Evolutionary conservation across 306 rosid species (phyloP).

Genomic region (Senna siamea): DNA sequence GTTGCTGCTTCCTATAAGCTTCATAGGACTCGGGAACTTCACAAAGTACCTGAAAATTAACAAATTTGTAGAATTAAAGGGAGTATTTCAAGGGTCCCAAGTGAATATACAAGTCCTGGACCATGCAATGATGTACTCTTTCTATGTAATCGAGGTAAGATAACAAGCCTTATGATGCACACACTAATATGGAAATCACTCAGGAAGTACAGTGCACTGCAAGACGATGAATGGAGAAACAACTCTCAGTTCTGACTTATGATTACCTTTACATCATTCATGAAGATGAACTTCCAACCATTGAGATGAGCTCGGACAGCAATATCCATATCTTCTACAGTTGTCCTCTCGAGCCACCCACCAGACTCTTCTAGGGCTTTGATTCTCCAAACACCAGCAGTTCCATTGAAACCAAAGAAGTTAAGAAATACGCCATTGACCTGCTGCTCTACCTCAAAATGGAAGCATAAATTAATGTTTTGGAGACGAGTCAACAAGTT

Average conservation of each 20-base stretch:
- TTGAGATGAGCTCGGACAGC: conserved; percentile 93
- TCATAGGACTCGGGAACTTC: conserved; percentile 94
- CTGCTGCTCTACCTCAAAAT: conserved; percentile 96
- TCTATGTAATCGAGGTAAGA: background rate
- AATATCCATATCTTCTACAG: conserved; percentile 94
- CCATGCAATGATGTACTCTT: background rate
- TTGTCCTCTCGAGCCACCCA: conserved; percentile 92
- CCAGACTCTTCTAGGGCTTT: conserved; percentile 89
- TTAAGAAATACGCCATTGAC: conserved; percentile 85
- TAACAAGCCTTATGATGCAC: conserved; percentile 11
- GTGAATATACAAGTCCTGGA: too few relatives aligned
- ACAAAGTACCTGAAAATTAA: conserved; percentile 68
- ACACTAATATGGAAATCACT: background rate
- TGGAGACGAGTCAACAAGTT: conserved; percentile 94
- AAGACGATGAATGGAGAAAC: conserved; percentile 11
- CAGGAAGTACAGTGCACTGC: background rate
- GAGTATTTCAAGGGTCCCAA: too few relatives aligned
- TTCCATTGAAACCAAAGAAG: conserved; percentile 94
- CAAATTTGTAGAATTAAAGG: too few relatives aligned
- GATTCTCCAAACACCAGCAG: conserved; percentile 96
- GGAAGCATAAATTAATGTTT: conserved; percentile 88
- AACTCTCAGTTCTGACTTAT: background rate
- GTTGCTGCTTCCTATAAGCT: conserved; percentile 93
- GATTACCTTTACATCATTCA: conserved; percentile 85
- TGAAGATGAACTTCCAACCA: conserved; percentile 88